Conservation (phyloP, 306 rosid genomes). For the Castanea mollissima region DNA sequence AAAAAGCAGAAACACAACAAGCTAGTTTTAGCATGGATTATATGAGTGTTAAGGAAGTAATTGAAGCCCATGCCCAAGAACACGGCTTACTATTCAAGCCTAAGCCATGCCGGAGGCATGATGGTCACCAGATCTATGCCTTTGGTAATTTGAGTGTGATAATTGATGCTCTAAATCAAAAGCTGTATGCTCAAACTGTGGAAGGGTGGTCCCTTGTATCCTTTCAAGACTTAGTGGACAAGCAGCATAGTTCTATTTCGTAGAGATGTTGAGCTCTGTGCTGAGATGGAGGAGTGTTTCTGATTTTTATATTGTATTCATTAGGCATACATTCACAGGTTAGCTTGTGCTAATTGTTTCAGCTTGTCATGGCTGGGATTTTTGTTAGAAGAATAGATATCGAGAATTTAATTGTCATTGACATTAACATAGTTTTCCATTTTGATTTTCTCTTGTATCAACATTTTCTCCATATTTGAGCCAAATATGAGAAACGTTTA, state of each 20-base stretch:
- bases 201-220: constrained; percentile 69
- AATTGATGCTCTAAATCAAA: constrained; percentile 62
- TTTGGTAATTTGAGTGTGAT: constrained; percentile 76
- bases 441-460: neutral
- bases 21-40: constrained; percentile 58
- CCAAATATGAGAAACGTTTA: neutral
- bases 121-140: constrained; percentile 82
- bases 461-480: neutral
- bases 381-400: neutral
- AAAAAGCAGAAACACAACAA: constrained; percentile 72
- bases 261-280: constrained; percentile 28
- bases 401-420: neutral
- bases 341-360: constrained; percentile 4
- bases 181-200: constrained; percentile 70
- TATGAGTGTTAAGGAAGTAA: constrained; percentile 56
- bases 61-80: constrained; percentile 77
- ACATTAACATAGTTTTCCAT: neutral
- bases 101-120: constrained; percentile 75
- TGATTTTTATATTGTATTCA: neutral
- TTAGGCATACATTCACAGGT: neutral
- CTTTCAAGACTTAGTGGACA: constrained; percentile 65
- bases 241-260: constrained; percentile 52
- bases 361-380: neutral
- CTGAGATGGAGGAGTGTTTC: constrained; percentile 2
- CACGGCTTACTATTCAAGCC: constrained; percentile 68